Percentiles rank a stretch among this genome's conserved stretches.
Evolutionary conservation across 2,329 filamentous ascomycete species (phyloP).

Genomic region (Pseudogymnoascus sp.): DNA sequence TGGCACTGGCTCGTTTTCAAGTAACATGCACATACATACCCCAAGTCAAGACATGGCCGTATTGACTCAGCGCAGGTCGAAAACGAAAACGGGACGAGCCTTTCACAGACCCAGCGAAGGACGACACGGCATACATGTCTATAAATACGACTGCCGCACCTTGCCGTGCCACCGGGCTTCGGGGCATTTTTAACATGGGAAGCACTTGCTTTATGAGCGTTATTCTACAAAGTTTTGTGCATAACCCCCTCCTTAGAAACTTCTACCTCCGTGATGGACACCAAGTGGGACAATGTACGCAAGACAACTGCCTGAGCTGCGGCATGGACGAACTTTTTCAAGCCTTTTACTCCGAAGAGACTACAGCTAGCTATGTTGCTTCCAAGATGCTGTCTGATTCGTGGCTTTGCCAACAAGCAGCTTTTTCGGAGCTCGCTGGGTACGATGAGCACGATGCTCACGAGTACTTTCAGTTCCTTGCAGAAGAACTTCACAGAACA

Average conservation of each 20-base stretch:
- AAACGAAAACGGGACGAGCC: conserved; percentile 71
- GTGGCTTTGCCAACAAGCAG: conserved; percentile 74
- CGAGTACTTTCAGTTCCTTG: conserved; percentile 92
- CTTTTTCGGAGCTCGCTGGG: conserved; percentile 68
- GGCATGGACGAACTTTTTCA: conserved; percentile 68
- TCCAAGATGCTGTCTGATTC: conserved; percentile 82
- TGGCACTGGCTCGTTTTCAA: conserved; percentile 55
- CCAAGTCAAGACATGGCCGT: neutral
- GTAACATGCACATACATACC: conserved; percentile 33
- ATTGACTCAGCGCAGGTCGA: conserved; percentile 37
- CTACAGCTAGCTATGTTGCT: conserved; percentile 82
- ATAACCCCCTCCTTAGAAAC: conserved; percentile 84
- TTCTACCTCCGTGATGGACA: conserved; percentile 92
- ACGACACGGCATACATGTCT: conserved; percentile 69
- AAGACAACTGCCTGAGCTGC: conserved; percentile 56
- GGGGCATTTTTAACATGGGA: conserved; percentile 95
- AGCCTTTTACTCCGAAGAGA: conserved; percentile 62
- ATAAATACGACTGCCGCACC: conserved; percentile 71
- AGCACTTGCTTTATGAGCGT: conserved; percentile 98
- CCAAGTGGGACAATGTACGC: conserved; percentile 62
- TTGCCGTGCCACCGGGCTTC: conserved; percentile 77
- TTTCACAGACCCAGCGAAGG: conserved; percentile 53
- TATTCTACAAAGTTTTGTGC: conserved; percentile 84
- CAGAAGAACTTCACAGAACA: conserved; percentile 80
- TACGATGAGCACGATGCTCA: conserved; percentile 96